Evolutionary conservation across 106 monocot species (phyloP).

Genomic region (Dendrobium nobile): DNA sequence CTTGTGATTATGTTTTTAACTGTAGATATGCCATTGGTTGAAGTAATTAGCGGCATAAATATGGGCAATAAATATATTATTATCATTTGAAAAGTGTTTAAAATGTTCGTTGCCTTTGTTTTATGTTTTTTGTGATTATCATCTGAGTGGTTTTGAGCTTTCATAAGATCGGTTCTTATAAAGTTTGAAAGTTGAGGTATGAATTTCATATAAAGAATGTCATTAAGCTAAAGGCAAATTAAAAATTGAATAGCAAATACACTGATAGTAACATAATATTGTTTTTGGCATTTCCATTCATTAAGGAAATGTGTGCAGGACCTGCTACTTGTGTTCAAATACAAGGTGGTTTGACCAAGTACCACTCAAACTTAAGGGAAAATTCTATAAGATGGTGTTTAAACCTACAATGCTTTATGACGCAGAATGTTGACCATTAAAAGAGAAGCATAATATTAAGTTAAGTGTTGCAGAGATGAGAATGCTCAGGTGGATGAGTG

Average conservation of each 20-base stretch:
- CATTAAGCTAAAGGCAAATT: background rate
- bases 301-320: too few species aligned
- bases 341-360: too few species aligned
- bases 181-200: background rate
- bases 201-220: background rate
- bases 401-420: too few species aligned
- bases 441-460: too few species aligned
- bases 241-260: background rate
- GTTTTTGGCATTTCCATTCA: background rate
- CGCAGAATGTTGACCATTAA: too few species aligned
- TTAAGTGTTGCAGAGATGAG: too few species aligned
- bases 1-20: background rate
- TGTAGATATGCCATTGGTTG: background rate
- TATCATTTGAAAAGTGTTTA: background rate
- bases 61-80: background rate
- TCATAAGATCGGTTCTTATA: background rate
- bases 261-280: background rate
- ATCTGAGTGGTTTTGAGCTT: background rate
- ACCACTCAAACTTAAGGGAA: too few species aligned
- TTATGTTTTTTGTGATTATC: background rate
- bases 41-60: background rate
- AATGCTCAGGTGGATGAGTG: too few species aligned
- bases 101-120: background rate
- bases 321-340: too few species aligned
- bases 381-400: too few species aligned